Conservation (phyloP, 257 asterid species). For the Solanum dulcamara region DNA sequence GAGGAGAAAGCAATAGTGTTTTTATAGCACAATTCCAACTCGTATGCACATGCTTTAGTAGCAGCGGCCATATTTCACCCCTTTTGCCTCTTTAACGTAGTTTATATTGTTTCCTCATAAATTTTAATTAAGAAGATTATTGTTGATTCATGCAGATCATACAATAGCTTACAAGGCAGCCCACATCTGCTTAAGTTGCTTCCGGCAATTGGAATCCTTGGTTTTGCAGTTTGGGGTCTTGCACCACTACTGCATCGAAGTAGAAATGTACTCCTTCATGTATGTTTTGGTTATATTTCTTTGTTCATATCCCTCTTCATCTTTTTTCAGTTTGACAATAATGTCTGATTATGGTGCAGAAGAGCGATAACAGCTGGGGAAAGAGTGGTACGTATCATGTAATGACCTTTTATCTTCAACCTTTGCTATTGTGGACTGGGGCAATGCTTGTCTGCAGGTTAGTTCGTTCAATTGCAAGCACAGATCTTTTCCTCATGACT, state of each 20-base stretch:
- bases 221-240: conserved; percentile 84
- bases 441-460: conserved; percentile 88
- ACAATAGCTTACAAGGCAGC: conserved; percentile 41
- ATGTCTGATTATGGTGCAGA: conserved; percentile 34
- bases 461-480: conserved; percentile 12
- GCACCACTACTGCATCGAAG: conserved; percentile 58
- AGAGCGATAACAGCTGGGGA: conserved; percentile 70
- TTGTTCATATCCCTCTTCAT: conserved; percentile 2
- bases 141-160: conserved; percentile 50
- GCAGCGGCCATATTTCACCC: neutral
- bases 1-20: neutral
- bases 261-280: conserved; percentile 56
- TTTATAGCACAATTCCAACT: neutral
- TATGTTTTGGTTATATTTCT: conserved; percentile 15
- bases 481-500: neutral
- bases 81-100: neutral
- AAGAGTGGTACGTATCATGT: conserved; percentile 65
- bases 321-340: neutral
- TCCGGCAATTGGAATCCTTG: conserved; percentile 63
- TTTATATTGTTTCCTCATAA: neutral
- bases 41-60: neutral
- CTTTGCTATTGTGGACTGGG: conserved; percentile 77
- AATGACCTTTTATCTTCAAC: conserved; percentile 67
- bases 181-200: conserved; percentile 46
- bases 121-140: neutral